These are phyloP conservation scores for Pleurotus giganteus DNA, from an alignment of 768 basidiomycete genomes.

Conservation along the genomic window DNA sequence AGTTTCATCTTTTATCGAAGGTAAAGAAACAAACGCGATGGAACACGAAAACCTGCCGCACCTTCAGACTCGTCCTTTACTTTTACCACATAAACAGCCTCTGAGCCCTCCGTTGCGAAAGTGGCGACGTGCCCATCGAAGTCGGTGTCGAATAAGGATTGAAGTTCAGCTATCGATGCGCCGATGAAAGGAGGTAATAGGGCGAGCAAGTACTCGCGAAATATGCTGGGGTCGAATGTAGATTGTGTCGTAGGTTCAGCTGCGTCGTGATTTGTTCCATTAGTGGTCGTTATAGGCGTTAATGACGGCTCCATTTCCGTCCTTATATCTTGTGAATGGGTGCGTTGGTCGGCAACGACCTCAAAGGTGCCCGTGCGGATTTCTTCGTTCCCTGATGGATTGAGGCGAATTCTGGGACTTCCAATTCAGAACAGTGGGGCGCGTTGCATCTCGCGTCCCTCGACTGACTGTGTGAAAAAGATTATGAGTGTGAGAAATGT, in stretches of 20 bases:
- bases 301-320: constrained; percentile 22
- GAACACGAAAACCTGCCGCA: constrained; percentile 26
- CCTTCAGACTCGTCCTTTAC: constrained; percentile 73
- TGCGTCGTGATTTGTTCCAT: constrained; percentile 25
- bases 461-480: too few relatives aligned
- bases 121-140: constrained; percentile 75
- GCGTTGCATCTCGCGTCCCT: too few relatives aligned
- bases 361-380: constrained; percentile 17
- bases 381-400: constrained; percentile 22
- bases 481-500: too few relatives aligned
- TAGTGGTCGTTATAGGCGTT: constrained; percentile 24
- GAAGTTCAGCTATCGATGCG: constrained; percentile 62
- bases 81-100: constrained; percentile 82
- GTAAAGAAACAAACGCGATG: constrained; percentile 14
- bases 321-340: not conserved
- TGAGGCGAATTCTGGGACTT: constrained; percentile 17
- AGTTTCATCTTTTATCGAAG: constrained; percentile 49
- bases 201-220: constrained; percentile 66
- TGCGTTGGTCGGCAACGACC: constrained; percentile 11
- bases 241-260: constrained; percentile 22
- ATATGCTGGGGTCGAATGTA: constrained; percentile 67
- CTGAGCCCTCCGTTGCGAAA: constrained; percentile 75
- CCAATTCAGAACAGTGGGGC: too few relatives aligned
- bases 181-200: constrained; percentile 83
- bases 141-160: constrained; percentile 65